Evolutionary conservation across 2,329 filamentous ascomycete genomes (phyloP).

Genomic region (Trichoderma lentiforme): DNA sequence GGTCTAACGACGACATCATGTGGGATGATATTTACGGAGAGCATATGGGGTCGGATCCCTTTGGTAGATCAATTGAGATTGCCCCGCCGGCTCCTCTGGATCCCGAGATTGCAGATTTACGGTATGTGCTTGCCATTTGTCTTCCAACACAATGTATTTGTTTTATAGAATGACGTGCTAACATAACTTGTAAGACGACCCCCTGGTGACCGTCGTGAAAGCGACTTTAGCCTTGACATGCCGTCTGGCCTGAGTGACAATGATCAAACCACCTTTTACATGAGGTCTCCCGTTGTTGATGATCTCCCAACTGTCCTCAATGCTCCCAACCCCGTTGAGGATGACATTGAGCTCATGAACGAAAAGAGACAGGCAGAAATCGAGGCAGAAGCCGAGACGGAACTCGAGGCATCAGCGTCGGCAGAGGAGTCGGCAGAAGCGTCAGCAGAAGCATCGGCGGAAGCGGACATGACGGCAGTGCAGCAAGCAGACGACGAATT

Average conservation of each 20-base stretch:
- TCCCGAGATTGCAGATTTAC: slow-evolving; percentile 38
- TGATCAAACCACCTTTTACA: slow-evolving; percentile 51
- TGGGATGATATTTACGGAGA: background rate
- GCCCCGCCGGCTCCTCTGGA: background rate
- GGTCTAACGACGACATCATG: slow-evolving; percentile 28
- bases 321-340: background rate
- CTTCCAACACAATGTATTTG: slow-evolving; percentile 24
- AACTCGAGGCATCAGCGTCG: background rate
- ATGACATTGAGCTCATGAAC: background rate
- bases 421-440: background rate
- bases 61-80: background rate
- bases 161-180: background rate
- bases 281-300: slow-evolving; percentile 33
- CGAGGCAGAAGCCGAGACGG: background rate
- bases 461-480: background rate
- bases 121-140: slow-evolving; percentile 33
- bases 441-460: background rate
- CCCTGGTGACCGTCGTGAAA: slow-evolving; percentile 40
- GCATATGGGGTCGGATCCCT: background rate
- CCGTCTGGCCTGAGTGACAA: slow-evolving; percentile 46
- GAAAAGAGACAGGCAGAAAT: background rate
- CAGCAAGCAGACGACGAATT: background rate
- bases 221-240: slow-evolving; percentile 51
- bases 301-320: background rate
- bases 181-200: slow-evolving; percentile 28